Base-by-base conservation (phyloP, 305 asterid species). In the Caryopteris hybrid region DNA sequence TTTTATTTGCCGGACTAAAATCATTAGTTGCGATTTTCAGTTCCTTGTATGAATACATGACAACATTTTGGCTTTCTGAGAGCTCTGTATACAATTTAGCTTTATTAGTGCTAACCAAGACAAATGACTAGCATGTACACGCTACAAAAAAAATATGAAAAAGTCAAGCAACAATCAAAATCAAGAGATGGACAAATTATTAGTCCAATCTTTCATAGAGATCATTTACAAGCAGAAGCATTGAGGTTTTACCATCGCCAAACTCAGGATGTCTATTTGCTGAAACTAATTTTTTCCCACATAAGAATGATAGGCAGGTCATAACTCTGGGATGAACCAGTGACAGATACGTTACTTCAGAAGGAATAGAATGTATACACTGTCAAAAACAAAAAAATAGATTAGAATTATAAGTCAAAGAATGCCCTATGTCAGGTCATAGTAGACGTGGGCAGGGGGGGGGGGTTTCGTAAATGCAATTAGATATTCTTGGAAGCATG, bases 11-110 rank as follows among this genome's bases (percentile, higher is more conserved):
- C 41, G 74, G 82, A 78, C 87, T 83, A 71, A 83, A 93, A 74
- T 82, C 92, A 69, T 87, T 45, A 2, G 99, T 91, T 57, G 96
- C 97, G 0, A 71, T 56, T 70, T 72, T 78, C 78, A 93, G 84
- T 64, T 83, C 93, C 83, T 76, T 91, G 83, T 91, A 84, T 6
- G 92, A 78, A 87, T 84, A 93, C 60, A 83, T 68, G 41, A 29
- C 75, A 50, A 87, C 90, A 41, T 86, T 86, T 66, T 71, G 61
- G 72, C 81, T 52, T 43, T 76, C 78, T 14, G 88, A 74, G 74
- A 93, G 86, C 83, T 91, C 96, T 93, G 92, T 62, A 68, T 11
- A 64, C 12, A 39, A 73, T 68, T 75, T 59, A 57, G 76, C 71
- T 59, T 66, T 52, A 61, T 78, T 64, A 81, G 63, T 17, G 54